Conservation (phyloP, 1,284 basidiomycete genomes). For the Pisolithus thermaeus region DNA sequence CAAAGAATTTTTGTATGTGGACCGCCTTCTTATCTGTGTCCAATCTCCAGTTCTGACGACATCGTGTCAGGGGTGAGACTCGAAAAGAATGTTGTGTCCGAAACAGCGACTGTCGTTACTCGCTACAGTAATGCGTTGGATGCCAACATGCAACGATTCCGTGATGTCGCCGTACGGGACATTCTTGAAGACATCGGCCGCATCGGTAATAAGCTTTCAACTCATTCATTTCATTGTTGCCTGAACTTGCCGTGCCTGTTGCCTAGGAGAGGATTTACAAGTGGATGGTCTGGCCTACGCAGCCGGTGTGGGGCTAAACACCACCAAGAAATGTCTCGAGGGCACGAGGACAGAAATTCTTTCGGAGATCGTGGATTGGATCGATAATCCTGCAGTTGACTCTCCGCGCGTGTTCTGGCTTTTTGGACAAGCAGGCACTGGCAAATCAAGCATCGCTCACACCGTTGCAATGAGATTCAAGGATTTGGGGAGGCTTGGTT, state of each 20-base stretch:
- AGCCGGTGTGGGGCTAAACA: not conserved
- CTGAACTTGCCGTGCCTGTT: not conserved
- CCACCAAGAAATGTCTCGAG: slow-evolving; percentile 6
- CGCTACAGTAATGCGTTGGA: slow-evolving; percentile 1
- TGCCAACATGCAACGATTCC: slow-evolving; percentile 4
- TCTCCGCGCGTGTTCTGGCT: slow-evolving; percentile 11
- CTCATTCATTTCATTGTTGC: not conserved
- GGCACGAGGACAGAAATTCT: slow-evolving; percentile 11
- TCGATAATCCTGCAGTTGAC: not conserved
- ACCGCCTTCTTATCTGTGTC: not conserved
- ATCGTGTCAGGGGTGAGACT: slow-evolving; percentile 3
- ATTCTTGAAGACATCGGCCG: not conserved
- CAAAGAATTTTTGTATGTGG: slow-evolving; percentile 3
- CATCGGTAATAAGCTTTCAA: not conserved
- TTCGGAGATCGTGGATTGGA: slow-evolving; percentile 9
- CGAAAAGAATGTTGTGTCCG: not conserved
- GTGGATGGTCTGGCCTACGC: slow-evolving; percentile 1
- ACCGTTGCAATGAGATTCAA: slow-evolving; percentile 11
- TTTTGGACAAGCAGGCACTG: slow-evolving; percentile 12
- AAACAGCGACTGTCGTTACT: not conserved
- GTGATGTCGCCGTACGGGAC: slow-evolving; percentile 3
- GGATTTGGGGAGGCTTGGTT: slow-evolving; percentile 4
- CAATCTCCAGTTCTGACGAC: not conserved
- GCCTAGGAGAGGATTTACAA: not conserved
- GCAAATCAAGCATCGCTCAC: slow-evolving; percentile 17